Base-by-base conservation (phyloP, 192 early-diverging fungal genomes). In the Umbelopsis vinacea region DNA sequence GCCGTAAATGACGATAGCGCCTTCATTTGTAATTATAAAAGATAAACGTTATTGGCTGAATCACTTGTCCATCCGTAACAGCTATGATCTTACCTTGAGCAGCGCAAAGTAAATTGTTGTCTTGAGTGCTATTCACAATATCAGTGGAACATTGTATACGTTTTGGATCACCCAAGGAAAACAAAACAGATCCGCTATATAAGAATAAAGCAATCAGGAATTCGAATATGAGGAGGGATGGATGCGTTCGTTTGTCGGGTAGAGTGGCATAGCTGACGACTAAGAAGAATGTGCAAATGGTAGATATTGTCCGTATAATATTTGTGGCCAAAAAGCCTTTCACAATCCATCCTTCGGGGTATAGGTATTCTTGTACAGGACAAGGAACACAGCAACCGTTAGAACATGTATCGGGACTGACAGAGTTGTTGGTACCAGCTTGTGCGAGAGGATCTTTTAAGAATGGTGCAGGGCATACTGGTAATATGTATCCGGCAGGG, bases 381-480 rank as follows among this genome's bases (percentile, higher is more conserved):
- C 86, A 87, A 35, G 86, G 86, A 37, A 87, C 46, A 73, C 86
- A 87, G 43, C 86, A 87, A 54, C 84, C 84, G 43, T 71, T 69
- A 48, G 68, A 67, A 47, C 86, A 87, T 46, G 70, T 78, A 14
- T 53, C 52, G 6, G 46, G 12, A 53, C 71, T 80, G 19, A 76
- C 40, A 1, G 76, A 70, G 2, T 63, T 69, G 26, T 47, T 71
- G 11, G 52, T 40, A 33, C 75, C 75, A 19, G 70, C 33, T 48
- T 73, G 67, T 22, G 71, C 68, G 3, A 73, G 22, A 0, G 82
- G 82, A 55, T 86, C 84, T 0, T 5, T 70, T 7, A 83, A 37
- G 37, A 86, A 86, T 10, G 84, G 84, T 4, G 71, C 6, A 23
- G 78, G 74, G 12, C 84, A 86, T 7, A 53, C 48, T 0, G 76